Evolutionary conservation across 768 basidiomycete species (phyloP).

Genomic region (Pisolithus microcarpus): DNA sequence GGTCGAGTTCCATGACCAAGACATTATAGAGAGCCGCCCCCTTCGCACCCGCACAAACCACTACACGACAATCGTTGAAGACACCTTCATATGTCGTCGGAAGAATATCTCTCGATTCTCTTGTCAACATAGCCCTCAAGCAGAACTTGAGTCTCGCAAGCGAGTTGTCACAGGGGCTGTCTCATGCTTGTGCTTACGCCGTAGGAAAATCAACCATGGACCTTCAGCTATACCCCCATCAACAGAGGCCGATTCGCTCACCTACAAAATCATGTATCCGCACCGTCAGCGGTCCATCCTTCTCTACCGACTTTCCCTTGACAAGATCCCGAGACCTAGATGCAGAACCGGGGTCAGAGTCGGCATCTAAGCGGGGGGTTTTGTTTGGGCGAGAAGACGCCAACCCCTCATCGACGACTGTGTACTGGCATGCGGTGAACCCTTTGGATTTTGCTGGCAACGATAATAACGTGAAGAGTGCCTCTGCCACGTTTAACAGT

Average conservation of each 20-base stretch:
- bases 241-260: conserved; percentile 11
- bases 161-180: conserved; percentile 10
- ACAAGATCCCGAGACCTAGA: conserved; percentile 40
- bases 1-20: conserved; percentile 55
- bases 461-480: conserved; percentile 34
- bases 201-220: background rate
- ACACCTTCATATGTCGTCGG: conserved; percentile 50
- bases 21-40: conserved; percentile 55
- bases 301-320: conserved; percentile 18
- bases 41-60: conserved; percentile 44
- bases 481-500: conserved; percentile 28
- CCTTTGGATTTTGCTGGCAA: conserved; percentile 47
- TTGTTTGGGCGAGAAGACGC: conserved; percentile 57
- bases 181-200: conserved; percentile 7
- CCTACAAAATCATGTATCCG: conserved; percentile 39
- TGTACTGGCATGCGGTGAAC: conserved; percentile 37
- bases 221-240: background rate
- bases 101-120: conserved; percentile 26
- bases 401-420: conserved; percentile 38
- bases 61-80: conserved; percentile 48
- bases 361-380: conserved; percentile 55
- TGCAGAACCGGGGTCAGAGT: conserved; percentile 63
- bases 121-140: conserved; percentile 37
- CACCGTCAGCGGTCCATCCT: conserved; percentile 39
- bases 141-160: conserved; percentile 28